Evolutionary conservation across 2,329 filamentous ascomycete genomes (phyloP).

Genomic region (Blastomyces emzantsi): DNA sequence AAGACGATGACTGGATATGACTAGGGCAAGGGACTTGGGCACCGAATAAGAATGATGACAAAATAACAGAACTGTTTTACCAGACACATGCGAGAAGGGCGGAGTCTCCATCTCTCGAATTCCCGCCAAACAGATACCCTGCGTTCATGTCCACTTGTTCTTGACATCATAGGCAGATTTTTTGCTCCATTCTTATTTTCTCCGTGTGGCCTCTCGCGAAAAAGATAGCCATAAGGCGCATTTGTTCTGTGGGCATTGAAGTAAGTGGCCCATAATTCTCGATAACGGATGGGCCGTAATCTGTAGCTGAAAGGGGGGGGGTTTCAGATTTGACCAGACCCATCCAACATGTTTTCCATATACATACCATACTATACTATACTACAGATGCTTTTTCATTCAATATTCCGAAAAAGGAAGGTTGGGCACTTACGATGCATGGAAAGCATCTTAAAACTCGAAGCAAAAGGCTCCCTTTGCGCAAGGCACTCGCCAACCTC

Average conservation of each 20-base stretch:
- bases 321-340: background rate
- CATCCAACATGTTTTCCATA: background rate
- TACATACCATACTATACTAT: too few relatives aligned
- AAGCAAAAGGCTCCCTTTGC: too few relatives aligned
- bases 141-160: background rate
- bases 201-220: background rate
- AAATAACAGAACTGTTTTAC: background rate
- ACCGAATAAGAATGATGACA: background rate
- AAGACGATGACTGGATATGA: background rate
- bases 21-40: background rate
- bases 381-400: background rate
- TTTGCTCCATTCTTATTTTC: background rate
- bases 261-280: background rate
- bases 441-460: background rate
- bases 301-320: background rate
- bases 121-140: background rate
- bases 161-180: background rate
- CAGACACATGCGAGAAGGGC: background rate
- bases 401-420: background rate
- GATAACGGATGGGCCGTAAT: background rate
- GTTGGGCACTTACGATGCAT: background rate
- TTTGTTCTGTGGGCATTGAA: background rate
- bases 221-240: constrained; percentile 2
- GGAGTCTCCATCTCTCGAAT: background rate
- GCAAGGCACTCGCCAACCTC: background rate